Conservation (phyloP, 441 rosid genomes). For the Lepidium campestre region DNA sequence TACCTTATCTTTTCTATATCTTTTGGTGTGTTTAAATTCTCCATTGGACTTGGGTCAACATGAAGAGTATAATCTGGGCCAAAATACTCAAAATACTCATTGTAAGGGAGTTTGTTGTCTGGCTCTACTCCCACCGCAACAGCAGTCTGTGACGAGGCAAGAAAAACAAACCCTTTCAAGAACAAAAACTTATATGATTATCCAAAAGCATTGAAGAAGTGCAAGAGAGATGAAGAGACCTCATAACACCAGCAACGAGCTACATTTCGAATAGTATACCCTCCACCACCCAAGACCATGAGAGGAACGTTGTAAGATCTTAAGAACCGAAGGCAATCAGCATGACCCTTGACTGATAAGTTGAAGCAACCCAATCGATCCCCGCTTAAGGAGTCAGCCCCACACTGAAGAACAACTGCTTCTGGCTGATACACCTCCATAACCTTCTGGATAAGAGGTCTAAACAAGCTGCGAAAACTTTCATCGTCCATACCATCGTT, state of each 20-base stretch:
- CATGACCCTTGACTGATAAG: conserved; percentile 95
- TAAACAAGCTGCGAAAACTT: conserved; percentile 69
- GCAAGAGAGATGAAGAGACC: conserved; percentile 38
- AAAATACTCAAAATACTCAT: conserved; percentile 90
- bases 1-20: conserved; percentile 77
- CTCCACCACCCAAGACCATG: conserved; percentile 98
- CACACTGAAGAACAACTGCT: conserved; percentile 98
- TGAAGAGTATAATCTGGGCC: conserved; percentile 95
- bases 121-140: conserved; percentile 97
- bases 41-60: conserved; percentile 68
- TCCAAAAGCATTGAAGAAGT: background rate
- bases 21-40: conserved; percentile 66
- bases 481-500: conserved; percentile 91
- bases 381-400: conserved; percentile 94
- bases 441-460: conserved; percentile 77
- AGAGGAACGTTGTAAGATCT: conserved; percentile 88
- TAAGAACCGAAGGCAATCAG: conserved; percentile 85
- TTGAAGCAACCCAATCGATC: conserved; percentile 95
- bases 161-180: conserved; percentile 17
- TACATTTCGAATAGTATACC: conserved; percentile 92
- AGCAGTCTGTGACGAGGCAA: conserved; percentile 63
- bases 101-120: conserved; percentile 77
- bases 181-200: conserved; percentile 1
- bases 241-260: conserved; percentile 99
- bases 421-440: conserved; percentile 96